These are phyloP conservation scores for Hypomontagnella submonticulosa DNA, from an alignment of 495 filamentous ascomycete species.

Conservation along the genomic window DNA sequence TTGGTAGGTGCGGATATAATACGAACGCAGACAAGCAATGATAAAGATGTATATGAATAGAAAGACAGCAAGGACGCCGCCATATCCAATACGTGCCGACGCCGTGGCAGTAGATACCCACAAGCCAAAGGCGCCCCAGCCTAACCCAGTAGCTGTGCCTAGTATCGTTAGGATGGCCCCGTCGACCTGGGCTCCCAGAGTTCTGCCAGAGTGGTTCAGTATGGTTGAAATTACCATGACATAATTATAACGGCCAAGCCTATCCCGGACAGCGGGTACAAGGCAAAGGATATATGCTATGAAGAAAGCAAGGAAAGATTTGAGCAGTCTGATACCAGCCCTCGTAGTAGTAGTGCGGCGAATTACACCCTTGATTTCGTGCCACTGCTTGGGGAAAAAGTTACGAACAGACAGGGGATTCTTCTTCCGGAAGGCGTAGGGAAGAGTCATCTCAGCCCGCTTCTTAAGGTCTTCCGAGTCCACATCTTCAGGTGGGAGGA, in stretches of 20 bases:
- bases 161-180: constrained; percentile 63
- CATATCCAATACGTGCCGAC: constrained; percentile 58
- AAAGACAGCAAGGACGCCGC: constrained; percentile 64
- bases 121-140: constrained; percentile 64
- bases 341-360: constrained; percentile 53
- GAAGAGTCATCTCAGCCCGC: constrained; percentile 53
- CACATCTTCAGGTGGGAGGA: constrained; percentile 58
- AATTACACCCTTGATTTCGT: constrained; percentile 50
- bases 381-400: constrained; percentile 60
- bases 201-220: constrained; percentile 63
- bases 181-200: constrained; percentile 66
- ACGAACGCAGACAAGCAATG: constrained; percentile 63
- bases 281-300: constrained; percentile 65
- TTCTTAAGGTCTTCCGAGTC: constrained; percentile 50
- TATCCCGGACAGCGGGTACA: constrained; percentile 54
- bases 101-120: constrained; percentile 62
- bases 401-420: constrained; percentile 54
- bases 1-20: constrained; percentile 65
- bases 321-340: constrained; percentile 61
- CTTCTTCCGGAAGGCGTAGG: constrained; percentile 51
- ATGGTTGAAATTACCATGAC: constrained; percentile 64
- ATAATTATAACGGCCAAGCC: constrained; percentile 64
- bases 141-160: constrained; percentile 66
- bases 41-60: constrained; percentile 62
- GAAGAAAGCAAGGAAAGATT: constrained; percentile 65